phyloP scores from a whole-genome alignment of 257 asterid genomes.

The Lithospermum erythrorhizon region DNA sequence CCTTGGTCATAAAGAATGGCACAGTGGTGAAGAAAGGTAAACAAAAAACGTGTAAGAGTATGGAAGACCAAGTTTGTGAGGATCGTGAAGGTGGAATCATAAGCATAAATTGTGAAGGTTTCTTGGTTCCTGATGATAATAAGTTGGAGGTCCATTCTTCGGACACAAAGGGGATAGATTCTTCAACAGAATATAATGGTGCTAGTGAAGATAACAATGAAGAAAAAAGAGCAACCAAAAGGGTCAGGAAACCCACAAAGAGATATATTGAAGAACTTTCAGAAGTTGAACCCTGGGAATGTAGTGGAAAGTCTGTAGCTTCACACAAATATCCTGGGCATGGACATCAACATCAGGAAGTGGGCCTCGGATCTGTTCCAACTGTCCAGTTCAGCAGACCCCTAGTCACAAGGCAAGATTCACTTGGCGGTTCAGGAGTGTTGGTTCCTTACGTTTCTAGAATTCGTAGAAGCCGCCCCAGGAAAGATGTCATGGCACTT shows the following conservation, averaged over 20 bases:
- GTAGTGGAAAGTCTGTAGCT: slow-evolving; percentile 37
- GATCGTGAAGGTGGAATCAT: slow-evolving; percentile 35
- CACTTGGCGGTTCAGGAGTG: slow-evolving; percentile 79
- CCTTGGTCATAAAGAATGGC: slow-evolving; percentile 46
- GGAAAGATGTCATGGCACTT: slow-evolving; percentile 61
- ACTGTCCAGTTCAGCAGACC: slow-evolving; percentile 36
- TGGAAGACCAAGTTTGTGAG: slow-evolving; percentile 22
- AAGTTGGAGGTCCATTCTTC: slow-evolving; percentile 21
- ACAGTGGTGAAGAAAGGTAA: slow-evolving; percentile 41
- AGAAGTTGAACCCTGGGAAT: slow-evolving; percentile 62
- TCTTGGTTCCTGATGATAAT: slow-evolving; percentile 19
- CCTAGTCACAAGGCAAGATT: slow-evolving; percentile 52
- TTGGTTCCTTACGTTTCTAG: slow-evolving; percentile 83
- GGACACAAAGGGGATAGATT: slow-evolving; percentile 19
- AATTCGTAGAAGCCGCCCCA: slow-evolving; percentile 85
- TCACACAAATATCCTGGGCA: slow-evolving; percentile 19
- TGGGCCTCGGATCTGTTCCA: slow-evolving; percentile 29
- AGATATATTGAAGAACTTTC: slow-evolving; percentile 82
- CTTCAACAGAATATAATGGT: slow-evolving; percentile 21
- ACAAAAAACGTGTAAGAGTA: slow-evolving; percentile 27
- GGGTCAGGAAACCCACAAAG: slow-evolving; percentile 84
- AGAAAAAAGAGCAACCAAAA: slow-evolving; percentile 57
- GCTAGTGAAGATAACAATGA: slow-evolving; percentile 34
- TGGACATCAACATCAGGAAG: slow-evolving; percentile 26
- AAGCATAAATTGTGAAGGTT: slow-evolving; percentile 22